Evolutionary conservation across 176 grass and related monocot species (phyloP).

Genomic region (Lolium perenne): DNA sequence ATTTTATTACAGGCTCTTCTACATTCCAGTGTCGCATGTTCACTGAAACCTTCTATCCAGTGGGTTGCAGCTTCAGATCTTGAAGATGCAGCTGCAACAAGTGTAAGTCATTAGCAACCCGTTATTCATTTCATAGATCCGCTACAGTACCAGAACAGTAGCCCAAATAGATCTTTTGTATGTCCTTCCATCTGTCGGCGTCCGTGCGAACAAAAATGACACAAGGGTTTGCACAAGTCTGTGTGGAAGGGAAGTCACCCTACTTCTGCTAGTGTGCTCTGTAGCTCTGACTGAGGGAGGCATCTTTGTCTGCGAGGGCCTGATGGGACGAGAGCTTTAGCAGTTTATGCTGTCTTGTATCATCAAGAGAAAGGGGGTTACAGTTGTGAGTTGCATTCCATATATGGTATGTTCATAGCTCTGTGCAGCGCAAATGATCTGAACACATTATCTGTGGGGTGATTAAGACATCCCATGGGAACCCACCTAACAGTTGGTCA

Average conservation of each 20-base stretch:
- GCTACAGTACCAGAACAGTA: constrained; percentile 5
- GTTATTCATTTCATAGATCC: constrained; percentile 2
- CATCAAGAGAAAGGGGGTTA: not conserved
- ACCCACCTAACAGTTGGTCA: too few relatives aligned
- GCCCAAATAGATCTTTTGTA: not conserved
- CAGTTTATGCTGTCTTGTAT: not conserved
- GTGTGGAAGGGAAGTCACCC: not conserved
- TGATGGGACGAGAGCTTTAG: not conserved
- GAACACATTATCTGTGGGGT: not conserved
- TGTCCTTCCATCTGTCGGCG: not conserved
- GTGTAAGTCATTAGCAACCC: constrained; percentile 50
- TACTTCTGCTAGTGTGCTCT: not conserved
- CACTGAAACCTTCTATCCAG: constrained; percentile 78
- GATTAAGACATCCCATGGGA: not conserved
- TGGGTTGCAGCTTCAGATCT: constrained; percentile 98
- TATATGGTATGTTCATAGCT: not conserved
- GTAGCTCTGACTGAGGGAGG: not conserved
- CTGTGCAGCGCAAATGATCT: not conserved
- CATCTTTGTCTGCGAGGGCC: not conserved
- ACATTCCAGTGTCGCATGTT: constrained; percentile 82
- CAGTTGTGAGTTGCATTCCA: not conserved
- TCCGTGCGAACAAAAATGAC: not conserved
- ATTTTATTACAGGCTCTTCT: constrained; percentile 79
- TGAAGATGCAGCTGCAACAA: constrained; percentile 80
- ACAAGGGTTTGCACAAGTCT: not conserved